A percentile compares a stretch with the other conserved stretches of the same genome.
Conservation (phyloP, 2,329 filamentous ascomycete species). For the Phialophora expanda region DNA sequence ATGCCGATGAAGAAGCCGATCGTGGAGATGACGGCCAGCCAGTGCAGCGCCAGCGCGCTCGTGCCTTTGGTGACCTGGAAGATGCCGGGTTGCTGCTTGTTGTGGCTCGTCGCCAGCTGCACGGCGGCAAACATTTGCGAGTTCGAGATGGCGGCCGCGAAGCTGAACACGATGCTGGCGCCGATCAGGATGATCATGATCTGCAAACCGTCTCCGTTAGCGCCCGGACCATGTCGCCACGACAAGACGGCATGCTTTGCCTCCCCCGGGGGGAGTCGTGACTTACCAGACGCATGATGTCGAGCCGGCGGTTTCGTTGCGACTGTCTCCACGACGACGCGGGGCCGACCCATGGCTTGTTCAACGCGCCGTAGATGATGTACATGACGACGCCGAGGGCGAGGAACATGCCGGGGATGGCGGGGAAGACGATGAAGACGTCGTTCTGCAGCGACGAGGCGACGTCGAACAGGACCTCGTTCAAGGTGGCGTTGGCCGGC, state of each 20-base stretch:
- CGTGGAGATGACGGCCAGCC: conserved; percentile 20
- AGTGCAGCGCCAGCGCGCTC: conserved; percentile 18
- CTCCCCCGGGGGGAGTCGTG: too few species aligned
- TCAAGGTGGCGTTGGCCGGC: neutral
- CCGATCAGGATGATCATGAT: neutral
- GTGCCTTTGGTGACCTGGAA: conserved; percentile 17
- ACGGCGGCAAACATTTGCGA: conserved; percentile 23
- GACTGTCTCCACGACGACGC: neutral
- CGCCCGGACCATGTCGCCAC: too few species aligned
- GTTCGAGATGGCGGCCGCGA: conserved; percentile 19
- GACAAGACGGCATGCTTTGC: too few species aligned
- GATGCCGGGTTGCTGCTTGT: conserved; percentile 10
- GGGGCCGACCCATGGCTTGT: conserved; percentile 13
- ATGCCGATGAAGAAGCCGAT: conserved; percentile 21
- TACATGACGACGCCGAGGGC: conserved; percentile 17
- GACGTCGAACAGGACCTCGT: neutral
- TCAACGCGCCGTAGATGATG: conserved; percentile 12
- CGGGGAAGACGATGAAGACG: conserved; percentile 21
- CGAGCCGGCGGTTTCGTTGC: neutral
- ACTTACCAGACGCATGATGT: neutral
- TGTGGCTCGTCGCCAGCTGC: conserved; percentile 16
- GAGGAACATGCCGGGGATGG: conserved; percentile 19
- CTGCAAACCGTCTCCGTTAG: too few species aligned
- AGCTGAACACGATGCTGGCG: neutral
- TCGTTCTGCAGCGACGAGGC: conserved; percentile 14